These are phyloP conservation scores for Trichoderma breve DNA, from an alignment of 2,329 filamentous ascomycete genomes.

Conservation along the genomic window DNA sequence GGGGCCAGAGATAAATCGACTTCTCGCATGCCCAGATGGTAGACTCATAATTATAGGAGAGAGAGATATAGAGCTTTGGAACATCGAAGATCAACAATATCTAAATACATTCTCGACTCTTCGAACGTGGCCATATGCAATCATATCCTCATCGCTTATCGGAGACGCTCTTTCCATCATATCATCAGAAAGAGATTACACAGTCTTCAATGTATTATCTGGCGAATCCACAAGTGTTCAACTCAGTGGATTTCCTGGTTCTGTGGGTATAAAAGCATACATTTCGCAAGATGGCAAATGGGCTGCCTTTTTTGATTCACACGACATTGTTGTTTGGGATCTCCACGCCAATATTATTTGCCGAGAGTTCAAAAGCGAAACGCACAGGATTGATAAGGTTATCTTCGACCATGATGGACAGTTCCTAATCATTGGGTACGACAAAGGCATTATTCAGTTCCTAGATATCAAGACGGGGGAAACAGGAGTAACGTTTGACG, in stretches of 20 bases:
- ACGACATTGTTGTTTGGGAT: neutral
- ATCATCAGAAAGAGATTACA: neutral
- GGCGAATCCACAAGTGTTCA: neutral
- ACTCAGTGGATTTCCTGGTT: neutral
- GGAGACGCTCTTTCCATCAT: neutral
- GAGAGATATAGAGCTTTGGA: neutral
- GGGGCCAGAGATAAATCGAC: accelerated
- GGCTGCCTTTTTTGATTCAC: neutral
- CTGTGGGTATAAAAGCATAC: accelerated
- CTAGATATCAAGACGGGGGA: neutral
- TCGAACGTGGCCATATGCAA: too few relatives aligned
- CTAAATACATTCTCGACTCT: neutral
- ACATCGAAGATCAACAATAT: neutral
- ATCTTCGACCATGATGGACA: neutral
- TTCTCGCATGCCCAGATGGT: neutral
- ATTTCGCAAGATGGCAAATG: neutral
- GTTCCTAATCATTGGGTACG: neutral
- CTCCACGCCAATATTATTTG: neutral
- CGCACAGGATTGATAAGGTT: neutral
- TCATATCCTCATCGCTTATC: neutral
- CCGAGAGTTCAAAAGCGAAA: neutral
- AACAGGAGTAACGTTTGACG: neutral
- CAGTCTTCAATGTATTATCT: neutral
- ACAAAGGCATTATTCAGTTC: neutral
- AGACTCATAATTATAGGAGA: neutral